Percentiles rank a stretch among this genome's conserved stretches.
These are phyloP conservation scores for Mycena rosella DNA, from an alignment of 768 basidiomycete species.

Conservation along the genomic window DNA sequence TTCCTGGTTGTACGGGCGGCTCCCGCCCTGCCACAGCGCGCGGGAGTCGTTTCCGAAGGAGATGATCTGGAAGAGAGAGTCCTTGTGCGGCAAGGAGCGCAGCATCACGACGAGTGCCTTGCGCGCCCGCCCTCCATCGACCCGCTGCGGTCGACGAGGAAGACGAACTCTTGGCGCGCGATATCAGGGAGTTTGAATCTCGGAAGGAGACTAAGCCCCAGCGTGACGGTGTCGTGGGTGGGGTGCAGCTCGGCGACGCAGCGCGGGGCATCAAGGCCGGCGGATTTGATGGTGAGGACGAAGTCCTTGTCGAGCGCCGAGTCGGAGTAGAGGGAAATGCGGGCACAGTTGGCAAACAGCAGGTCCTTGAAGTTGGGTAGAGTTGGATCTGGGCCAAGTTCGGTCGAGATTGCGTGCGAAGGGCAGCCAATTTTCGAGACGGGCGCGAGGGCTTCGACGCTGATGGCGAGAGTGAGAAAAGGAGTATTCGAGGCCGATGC, in stretches of 20 bases:
- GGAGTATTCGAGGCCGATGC: too few species aligned
- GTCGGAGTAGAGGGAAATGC: too few species aligned
- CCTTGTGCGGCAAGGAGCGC: conserved; percentile 49
- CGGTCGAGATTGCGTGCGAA: conserved; percentile 36
- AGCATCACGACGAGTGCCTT: conserved; percentile 57
- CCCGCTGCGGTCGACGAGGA: conserved; percentile 60
- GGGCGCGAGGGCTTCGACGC: conserved; percentile 22
- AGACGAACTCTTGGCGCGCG: conserved; percentile 59
- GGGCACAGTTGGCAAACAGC: too few species aligned
- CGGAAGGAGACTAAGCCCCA: conserved; percentile 59
- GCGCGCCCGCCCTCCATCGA: too few species aligned
- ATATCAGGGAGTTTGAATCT: conserved; percentile 53
- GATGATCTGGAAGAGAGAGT: conserved; percentile 57
- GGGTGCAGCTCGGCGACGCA: too few species aligned
- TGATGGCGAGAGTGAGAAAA: too few species aligned
- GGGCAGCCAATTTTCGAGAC: conserved; percentile 34
- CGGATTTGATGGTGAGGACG: too few species aligned
- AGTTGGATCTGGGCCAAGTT: conserved; percentile 35
- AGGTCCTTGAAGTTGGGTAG: too few species aligned
- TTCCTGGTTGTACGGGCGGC: conserved; percentile 41
- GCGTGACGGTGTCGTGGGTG: conserved; percentile 44
- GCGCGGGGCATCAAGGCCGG: too few species aligned
- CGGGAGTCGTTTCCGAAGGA: conserved; percentile 49
- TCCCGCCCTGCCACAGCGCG: conserved; percentile 47
- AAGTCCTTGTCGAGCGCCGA: too few species aligned